A percentile compares a stretch with the other conserved stretches of the same genome.
These are phyloP conservation scores for Flaveria linearis DNA, from an alignment of 129 eudicot genomes.

Conservation along the genomic window DNA sequence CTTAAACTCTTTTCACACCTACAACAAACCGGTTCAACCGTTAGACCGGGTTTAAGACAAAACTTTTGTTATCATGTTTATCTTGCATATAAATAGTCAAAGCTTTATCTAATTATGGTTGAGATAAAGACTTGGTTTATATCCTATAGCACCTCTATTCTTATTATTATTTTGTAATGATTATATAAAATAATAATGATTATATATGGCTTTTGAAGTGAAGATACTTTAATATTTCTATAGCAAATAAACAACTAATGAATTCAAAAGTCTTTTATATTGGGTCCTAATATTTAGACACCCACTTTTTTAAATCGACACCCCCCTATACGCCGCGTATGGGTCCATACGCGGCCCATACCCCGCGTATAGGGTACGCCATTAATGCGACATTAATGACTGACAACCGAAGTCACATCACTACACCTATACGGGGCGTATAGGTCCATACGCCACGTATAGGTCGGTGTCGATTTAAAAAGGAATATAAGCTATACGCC, in stretches of 20 bases:
- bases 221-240: background rate
- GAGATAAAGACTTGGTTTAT: background rate
- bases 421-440: too few relatives aligned
- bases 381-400: too few relatives aligned
- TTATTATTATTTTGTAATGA: background rate
- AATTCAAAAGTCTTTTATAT: background rate
- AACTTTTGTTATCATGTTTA: background rate
- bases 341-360: too few relatives aligned
- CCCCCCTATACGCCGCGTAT: too few relatives aligned
- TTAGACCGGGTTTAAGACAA: background rate
- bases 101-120: background rate
- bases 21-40: conserved; percentile 4
- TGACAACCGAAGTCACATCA: too few relatives aligned
- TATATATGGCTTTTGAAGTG: background rate
- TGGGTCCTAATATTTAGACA: too few relatives aligned
- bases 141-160: background rate
- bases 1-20: conserved; percentile 21
- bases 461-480: too few relatives aligned
- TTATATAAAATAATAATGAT: too few relatives aligned
- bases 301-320: too few relatives aligned
- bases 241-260: background rate
- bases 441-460: too few relatives aligned
- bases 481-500: too few relatives aligned
- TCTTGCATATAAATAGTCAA: background rate
- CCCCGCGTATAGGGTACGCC: too few relatives aligned